phyloP scores from a whole-genome alignment of 192 early-diverging fungal genomes.

The Backusella liffmaniae region DNA sequence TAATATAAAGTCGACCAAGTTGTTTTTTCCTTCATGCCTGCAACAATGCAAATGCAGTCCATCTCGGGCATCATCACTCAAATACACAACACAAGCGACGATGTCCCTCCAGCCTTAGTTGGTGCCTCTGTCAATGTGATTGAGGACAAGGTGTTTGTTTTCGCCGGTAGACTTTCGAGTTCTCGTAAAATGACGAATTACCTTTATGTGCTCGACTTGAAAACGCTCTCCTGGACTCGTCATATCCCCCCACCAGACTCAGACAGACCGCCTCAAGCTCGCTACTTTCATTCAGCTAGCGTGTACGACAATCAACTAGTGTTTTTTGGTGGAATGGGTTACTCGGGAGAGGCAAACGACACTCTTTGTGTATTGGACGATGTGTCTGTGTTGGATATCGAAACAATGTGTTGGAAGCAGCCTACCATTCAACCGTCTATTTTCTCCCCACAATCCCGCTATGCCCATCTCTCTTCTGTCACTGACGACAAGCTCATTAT shows the following conservation, averaged over 20 bases:
- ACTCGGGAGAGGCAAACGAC: constrained; percentile 52
- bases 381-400: constrained; percentile 65
- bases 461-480: constrained; percentile 75
- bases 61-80: constrained; percentile 52
- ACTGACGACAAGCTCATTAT: constrained; percentile 62
- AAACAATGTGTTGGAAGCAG: constrained; percentile 63
- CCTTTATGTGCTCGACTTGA: constrained; percentile 65
- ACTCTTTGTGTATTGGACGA: constrained; percentile 68
- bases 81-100: constrained; percentile 53
- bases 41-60: constrained; percentile 43
- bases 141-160: constrained; percentile 62
- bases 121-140: constrained; percentile 71
- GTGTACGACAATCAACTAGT: constrained; percentile 65
- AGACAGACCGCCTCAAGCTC: constrained; percentile 48
- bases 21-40: constrained; percentile 6
- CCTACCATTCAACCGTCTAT: constrained; percentile 44
- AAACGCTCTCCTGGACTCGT: constrained; percentile 60
- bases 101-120: constrained; percentile 75
- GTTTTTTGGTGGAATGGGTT: constrained; percentile 83
- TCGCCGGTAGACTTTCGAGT: constrained; percentile 71
- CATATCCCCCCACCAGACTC: constrained; percentile 36
- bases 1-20: background rate
- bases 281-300: constrained; percentile 80
- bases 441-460: constrained; percentile 60
- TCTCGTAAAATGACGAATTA: constrained; percentile 72